Conservation (phyloP, 495 filamentous ascomycete genomes). For the Wilcoxina mikolae region DNA sequence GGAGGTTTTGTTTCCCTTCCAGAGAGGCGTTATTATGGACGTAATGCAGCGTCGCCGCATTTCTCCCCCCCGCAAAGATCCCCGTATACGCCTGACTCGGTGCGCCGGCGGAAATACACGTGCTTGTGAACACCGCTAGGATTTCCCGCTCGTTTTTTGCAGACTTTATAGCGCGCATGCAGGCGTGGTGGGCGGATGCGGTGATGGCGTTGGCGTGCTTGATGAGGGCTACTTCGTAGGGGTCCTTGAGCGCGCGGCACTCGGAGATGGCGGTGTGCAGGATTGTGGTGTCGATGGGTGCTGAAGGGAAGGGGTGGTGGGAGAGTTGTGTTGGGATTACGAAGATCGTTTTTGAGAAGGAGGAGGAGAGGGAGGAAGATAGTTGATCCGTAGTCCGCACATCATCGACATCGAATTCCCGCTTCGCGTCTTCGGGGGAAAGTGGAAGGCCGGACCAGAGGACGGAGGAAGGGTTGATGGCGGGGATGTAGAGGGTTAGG, state of each 20-base stretch:
- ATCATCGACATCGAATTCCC: constrained; percentile 69
- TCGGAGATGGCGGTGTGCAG: constrained; percentile 67
- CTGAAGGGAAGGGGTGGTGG: constrained; percentile 53
- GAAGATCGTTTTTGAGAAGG: constrained; percentile 47
- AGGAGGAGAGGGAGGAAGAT: constrained; percentile 43
- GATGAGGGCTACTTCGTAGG: constrained; percentile 70
- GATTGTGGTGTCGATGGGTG: constrained; percentile 37
- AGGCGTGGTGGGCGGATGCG: constrained; percentile 56
- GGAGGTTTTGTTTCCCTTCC: constrained; percentile 51
- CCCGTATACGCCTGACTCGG: constrained; percentile 70
- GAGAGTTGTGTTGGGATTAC: constrained; percentile 17
- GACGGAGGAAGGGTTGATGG: constrained; percentile 74
- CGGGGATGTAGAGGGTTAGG: constrained; percentile 83
- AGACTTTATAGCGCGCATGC: constrained; percentile 48
- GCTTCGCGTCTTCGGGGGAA: constrained; percentile 52
- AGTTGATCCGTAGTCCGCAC: constrained; percentile 52
- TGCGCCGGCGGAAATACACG: constrained; percentile 59
- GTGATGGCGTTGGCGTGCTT: constrained; percentile 71
- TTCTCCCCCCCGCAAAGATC: constrained; percentile 62
- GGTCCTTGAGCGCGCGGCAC: constrained; percentile 64
- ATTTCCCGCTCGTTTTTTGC: constrained; percentile 70
- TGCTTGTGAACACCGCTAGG: constrained; percentile 58
- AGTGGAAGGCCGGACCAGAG: constrained; percentile 90
- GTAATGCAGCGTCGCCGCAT: constrained; percentile 79
- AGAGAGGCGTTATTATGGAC: constrained; percentile 58